Evolutionary conservation across 331 rosid genomes (phyloP).

Genomic region (Arachis monticola): DNA sequence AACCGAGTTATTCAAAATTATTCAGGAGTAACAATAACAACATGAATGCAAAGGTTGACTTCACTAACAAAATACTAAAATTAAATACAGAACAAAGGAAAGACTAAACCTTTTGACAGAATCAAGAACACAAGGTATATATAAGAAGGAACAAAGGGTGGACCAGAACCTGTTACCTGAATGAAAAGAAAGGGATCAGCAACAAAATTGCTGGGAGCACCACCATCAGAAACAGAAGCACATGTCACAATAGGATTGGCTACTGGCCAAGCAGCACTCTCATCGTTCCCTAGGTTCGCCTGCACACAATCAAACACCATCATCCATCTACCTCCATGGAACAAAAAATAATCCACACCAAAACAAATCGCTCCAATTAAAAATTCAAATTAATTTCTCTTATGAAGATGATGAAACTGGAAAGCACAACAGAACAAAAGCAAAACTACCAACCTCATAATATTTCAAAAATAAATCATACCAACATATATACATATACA

Average conservation of each 20-base stretch:
- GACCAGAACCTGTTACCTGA: conserved; percentile 59
- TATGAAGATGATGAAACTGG: background rate
- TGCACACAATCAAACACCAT: conserved; percentile 46
- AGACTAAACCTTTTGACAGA: conserved; percentile 21
- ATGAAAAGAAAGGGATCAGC: conserved; percentile 93
- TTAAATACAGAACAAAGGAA: background rate
- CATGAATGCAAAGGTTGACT: conserved; percentile 35
- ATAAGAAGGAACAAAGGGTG: conserved; percentile 27
- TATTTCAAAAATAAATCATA: conserved; percentile 5
- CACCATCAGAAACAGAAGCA: conserved; percentile 90
- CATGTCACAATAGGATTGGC: conserved; percentile 95
- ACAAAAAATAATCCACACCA: conserved; percentile 24
- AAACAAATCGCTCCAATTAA: background rate
- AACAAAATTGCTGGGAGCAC: conserved; percentile 93
- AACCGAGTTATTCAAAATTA: background rate
- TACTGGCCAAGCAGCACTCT: conserved; percentile 92
- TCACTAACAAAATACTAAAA: background rate
- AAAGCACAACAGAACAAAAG: conserved; percentile 14
- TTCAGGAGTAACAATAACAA: background rate
- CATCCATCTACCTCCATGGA: conserved; percentile 11
- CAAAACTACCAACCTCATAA: conserved; percentile 24
- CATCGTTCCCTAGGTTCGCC: conserved; percentile 70
- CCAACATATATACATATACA: background rate
- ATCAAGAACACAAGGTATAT: conserved; percentile 24
- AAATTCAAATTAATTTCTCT: background rate